A percentile compares a stretch with the other conserved stretches of the same genome.
Conservation (phyloP, 345 rosid species). For the Trapa incisa region DNA sequence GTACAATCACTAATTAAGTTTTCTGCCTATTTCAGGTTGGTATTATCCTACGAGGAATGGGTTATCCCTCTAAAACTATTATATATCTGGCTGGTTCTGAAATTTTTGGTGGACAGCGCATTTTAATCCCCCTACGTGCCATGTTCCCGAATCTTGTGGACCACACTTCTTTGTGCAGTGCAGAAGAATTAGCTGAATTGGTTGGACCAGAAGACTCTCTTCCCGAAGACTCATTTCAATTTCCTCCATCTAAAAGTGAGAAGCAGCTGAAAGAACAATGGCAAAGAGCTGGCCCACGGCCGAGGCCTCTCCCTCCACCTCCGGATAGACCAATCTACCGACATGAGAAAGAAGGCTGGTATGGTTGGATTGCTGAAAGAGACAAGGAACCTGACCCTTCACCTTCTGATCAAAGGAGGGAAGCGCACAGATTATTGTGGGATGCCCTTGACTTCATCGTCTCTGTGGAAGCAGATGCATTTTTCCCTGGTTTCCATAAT, state of each 20-base stretch:
- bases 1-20: background rate
- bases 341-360: conserved; percentile 99
- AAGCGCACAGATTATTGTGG: conserved; percentile 88
- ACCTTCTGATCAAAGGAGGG: conserved; percentile 60
- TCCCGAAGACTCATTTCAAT: conserved; percentile 29
- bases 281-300: conserved; percentile 93
- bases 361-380: conserved; percentile 80
- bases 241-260: conserved; percentile 47
- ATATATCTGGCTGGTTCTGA: conserved; percentile 93
- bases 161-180: conserved; percentile 65
- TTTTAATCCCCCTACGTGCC: conserved; percentile 82
- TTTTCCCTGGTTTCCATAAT: conserved; percentile 75
- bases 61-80: conserved; percentile 71
- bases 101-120: conserved; percentile 89
- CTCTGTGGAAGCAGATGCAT: conserved; percentile 87
- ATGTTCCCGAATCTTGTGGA: conserved; percentile 75
- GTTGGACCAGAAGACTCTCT: conserved; percentile 76
- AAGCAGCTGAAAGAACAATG: conserved; percentile 69
- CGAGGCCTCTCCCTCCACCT: conserved; percentile 99
- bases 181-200: conserved; percentile 55
- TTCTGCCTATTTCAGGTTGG: conserved; percentile 54
- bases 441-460: conserved; percentile 92
- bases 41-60: conserved; percentile 79
- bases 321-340: conserved; percentile 81
- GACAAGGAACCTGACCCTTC: conserved; percentile 73